Conservation (phyloP, 1,139 yeast species). For the Chernovozyma sophiae-reginae region DNA sequence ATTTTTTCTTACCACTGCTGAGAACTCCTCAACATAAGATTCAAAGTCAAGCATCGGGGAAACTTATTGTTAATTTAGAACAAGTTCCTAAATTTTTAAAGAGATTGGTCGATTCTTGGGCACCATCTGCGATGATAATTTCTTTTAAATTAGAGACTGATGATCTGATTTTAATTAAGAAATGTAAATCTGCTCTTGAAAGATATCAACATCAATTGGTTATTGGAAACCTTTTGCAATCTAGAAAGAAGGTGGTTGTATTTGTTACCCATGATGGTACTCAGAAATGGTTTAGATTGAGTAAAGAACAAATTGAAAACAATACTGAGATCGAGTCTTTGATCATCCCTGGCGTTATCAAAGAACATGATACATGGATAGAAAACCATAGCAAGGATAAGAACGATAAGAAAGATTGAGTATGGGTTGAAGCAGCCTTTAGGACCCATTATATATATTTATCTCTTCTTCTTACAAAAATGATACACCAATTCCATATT, state of each 20-base stretch:
- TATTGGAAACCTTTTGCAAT: constrained; percentile 87
- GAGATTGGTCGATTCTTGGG: constrained; percentile 90
- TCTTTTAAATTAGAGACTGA: constrained; percentile 96
- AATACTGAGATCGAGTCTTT: constrained; percentile 64
- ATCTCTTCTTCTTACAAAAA: constrained; percentile 49
- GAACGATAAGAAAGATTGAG: too few relatives aligned
- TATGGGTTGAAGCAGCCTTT: too few relatives aligned
- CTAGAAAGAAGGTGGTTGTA: constrained; percentile 83
- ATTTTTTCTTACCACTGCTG: constrained; percentile 85
- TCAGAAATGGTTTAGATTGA: constrained; percentile 50
- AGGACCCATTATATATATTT: too few relatives aligned
- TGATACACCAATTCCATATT: constrained; percentile 87
- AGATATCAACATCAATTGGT: constrained; percentile 91
- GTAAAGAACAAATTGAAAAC: constrained; percentile 33
- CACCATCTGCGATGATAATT: constrained; percentile 90
- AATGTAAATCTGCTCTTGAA: constrained; percentile 73
- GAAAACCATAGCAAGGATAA: too few relatives aligned
- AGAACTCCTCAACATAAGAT: constrained; percentile 90
- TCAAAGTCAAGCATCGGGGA: constrained; percentile 75
- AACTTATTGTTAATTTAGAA: constrained; percentile 77
- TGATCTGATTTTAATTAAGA: constrained; percentile 57
- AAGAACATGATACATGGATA: constrained; percentile 63
- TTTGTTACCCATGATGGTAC: constrained; percentile 59
- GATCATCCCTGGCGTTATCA: constrained; percentile 72
- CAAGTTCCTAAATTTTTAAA: constrained; percentile 94